Conservation (phyloP, 176 grass and related monocot genomes). For the Oryza brachyantha region DNA sequence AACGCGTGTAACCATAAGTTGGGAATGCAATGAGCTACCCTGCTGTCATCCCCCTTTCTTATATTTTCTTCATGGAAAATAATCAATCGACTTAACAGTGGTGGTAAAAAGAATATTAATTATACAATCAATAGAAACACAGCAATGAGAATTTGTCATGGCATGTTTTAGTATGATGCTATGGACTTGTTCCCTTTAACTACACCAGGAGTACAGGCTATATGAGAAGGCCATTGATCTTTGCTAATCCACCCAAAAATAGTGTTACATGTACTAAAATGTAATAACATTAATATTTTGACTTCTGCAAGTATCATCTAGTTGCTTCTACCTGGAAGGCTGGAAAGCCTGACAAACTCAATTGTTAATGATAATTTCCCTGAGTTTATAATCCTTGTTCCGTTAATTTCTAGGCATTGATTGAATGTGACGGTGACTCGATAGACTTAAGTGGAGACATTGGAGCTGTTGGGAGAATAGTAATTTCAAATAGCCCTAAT, state of each 20-base stretch:
- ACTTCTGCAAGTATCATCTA: not conserved
- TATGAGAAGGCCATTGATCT: not conserved
- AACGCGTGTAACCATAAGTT: slow-evolving; percentile 1
- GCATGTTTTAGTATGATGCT: slow-evolving; percentile 12
- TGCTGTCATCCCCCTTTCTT: not conserved
- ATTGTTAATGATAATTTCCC: slow-evolving; percentile 5
- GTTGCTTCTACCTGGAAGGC: not conserved
- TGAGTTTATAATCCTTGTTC: slow-evolving; percentile 28
- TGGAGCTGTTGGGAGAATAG: slow-evolving; percentile 81
- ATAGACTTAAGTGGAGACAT: slow-evolving; percentile 97
- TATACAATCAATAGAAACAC: not conserved
- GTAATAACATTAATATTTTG: not conserved
- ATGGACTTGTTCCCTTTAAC: not conserved
- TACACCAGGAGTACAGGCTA: not conserved
- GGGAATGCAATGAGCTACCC: not conserved
- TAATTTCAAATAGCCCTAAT: slow-evolving; percentile 70
- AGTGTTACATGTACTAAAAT: not conserved
- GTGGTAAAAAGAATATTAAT: not conserved
- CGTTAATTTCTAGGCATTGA: slow-evolving; percentile 64
- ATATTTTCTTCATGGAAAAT: not conserved
- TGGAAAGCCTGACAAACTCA: not conserved
- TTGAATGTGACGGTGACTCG: slow-evolving; percentile 94
- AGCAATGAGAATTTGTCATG: not conserved
- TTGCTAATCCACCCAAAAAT: not conserved
- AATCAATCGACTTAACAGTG: not conserved